Percentiles rank a stretch among this genome's conserved stretches.
These are phyloP conservation scores for Vitis hybrid DNA, from an alignment of 177 flowering plant genomes.

Conservation along the genomic window DNA sequence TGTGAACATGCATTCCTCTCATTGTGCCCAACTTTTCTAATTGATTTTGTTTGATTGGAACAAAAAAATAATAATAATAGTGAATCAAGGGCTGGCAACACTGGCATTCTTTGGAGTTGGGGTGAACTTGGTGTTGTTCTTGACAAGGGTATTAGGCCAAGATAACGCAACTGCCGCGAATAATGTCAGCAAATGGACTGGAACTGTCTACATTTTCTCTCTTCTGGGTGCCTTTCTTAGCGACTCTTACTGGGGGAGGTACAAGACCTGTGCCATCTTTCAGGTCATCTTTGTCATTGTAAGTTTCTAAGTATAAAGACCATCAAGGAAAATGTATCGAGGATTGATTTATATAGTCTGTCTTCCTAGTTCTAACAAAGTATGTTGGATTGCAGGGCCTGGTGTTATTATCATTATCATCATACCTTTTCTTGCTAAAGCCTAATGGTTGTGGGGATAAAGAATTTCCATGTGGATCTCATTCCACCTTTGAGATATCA, in stretches of 20 bases:
- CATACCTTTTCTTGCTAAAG: slow-evolving; percentile 41
- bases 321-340: no score
- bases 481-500: slow-evolving; percentile 20
- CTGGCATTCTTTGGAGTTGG: slow-evolving; percentile 65
- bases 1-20: no score
- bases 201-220: slow-evolving; percentile 61
- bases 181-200: slow-evolving; percentile 65
- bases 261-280: slow-evolving; percentile 57
- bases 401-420: slow-evolving; percentile 37
- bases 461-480: slow-evolving; percentile 30
- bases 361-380: background rate
- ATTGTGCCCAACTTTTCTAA: no score
- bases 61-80: slow-evolving; percentile 18
- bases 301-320: slow-evolving; percentile 14
- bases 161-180: slow-evolving; percentile 63
- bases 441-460: slow-evolving; percentile 55
- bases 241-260: slow-evolving; percentile 68
- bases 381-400: slow-evolving; percentile 37
- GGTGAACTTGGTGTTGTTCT: slow-evolving; percentile 59
- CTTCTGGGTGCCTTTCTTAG: slow-evolving; percentile 68
- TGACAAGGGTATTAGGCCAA: slow-evolving; percentile 59
- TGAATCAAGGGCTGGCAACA: slow-evolving; percentile 66
- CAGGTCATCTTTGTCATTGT: slow-evolving; percentile 57
- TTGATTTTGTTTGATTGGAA: background rate
- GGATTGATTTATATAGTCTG: no score